phyloP scores from a whole-genome alignment of 257 asterid genomes.

The Solanum ahanhuiri region DNA sequence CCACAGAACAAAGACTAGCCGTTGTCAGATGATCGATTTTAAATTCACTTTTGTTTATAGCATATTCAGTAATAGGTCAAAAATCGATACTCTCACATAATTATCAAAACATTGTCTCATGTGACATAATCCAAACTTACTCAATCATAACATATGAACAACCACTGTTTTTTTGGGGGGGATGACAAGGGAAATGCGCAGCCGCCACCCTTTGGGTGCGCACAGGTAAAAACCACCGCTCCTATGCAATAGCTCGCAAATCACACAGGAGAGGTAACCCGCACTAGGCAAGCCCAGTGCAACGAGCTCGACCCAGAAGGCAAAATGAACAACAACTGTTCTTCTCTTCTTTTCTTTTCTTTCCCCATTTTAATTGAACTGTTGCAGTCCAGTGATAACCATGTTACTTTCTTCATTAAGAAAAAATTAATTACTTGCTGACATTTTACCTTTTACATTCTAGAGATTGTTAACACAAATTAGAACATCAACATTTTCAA shows the following conservation, averaged over 20 bases:
- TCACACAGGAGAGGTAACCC: neutral
- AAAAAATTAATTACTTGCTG: neutral
- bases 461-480: slow-evolving; percentile 2
- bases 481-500: slow-evolving; percentile 6
- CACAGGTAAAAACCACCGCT: too few relatives aligned
- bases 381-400: neutral
- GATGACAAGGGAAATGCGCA: too few relatives aligned
- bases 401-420: neutral
- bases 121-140: neutral
- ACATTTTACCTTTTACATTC: neutral
- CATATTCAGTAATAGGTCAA: neutral
- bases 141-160: too few relatives aligned
- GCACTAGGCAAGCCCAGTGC: neutral
- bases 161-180: too few relatives aligned
- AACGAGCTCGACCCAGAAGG: neutral
- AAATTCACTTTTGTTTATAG: neutral
- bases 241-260: too few relatives aligned
- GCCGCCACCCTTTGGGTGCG: too few relatives aligned
- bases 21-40: neutral
- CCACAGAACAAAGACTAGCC: neutral
- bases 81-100: neutral
- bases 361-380: neutral
- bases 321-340: neutral
- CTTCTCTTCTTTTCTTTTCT: neutral
- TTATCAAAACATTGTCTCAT: neutral